Conservation (phyloP, 2,329 filamentous ascomycete species). For the Juglanconis oblonga region DNA sequence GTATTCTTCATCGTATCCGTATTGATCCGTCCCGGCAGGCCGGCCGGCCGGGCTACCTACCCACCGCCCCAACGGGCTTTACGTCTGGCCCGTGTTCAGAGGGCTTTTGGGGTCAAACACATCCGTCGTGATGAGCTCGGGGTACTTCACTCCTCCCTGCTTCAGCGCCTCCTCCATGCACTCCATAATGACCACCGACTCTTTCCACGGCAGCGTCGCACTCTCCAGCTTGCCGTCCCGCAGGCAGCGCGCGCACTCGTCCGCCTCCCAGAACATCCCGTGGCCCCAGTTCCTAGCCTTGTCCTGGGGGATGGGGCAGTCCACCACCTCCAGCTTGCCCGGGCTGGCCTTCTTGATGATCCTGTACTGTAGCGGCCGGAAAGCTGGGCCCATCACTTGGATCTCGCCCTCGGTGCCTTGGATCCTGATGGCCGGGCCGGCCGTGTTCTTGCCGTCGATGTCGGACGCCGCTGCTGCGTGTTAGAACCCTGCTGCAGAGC, state of each 20-base stretch:
- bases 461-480: constrained; percentile 47
- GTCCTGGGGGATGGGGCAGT: constrained; percentile 53
- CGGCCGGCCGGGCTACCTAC: too few relatives aligned
- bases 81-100: constrained; percentile 52
- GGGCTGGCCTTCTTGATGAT: constrained; percentile 54
- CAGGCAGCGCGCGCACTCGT: constrained; percentile 44
- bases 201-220: constrained; percentile 64
- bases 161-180: constrained; percentile 54
- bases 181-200: constrained; percentile 85
- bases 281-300: constrained; percentile 57
- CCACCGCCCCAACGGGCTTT: background rate
- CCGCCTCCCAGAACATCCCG: constrained; percentile 70
- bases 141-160: constrained; percentile 53
- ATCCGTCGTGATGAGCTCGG: constrained; percentile 54
- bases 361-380: constrained; percentile 62
- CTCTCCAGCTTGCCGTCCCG: constrained; percentile 77
- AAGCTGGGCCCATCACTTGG: constrained; percentile 72
- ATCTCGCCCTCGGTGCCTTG: constrained; percentile 81
- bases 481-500: too few relatives aligned
- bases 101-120: constrained; percentile 59
- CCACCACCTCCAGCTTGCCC: constrained; percentile 47
- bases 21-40: too few relatives aligned
- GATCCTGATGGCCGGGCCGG: constrained; percentile 70
- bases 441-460: constrained; percentile 56
- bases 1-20: too few relatives aligned